A percentile compares a stretch with the other conserved stretches of the same genome.
phyloP scores from a whole-genome alignment of 192 early-diverging fungal genomes.

The Entomortierella chlamydospora region DNA sequence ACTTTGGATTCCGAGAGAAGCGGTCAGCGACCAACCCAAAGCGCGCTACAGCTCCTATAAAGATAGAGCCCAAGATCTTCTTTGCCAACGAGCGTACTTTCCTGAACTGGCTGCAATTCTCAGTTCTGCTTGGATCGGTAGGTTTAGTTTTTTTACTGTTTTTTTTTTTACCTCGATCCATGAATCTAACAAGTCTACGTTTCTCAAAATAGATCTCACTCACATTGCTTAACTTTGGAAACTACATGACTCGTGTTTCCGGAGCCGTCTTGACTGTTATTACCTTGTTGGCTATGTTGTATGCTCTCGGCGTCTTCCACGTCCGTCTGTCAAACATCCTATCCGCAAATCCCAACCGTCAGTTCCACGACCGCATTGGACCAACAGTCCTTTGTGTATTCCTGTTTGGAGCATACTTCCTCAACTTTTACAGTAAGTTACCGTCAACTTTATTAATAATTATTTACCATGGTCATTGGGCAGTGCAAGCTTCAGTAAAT shows the following conservation, averaged over 20 bases:
- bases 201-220: constrained; percentile 23
- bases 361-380: constrained; percentile 80
- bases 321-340: constrained; percentile 75
- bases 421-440: constrained; percentile 55
- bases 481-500: not conserved
- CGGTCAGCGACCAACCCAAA: constrained; percentile 38
- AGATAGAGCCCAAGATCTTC: constrained; percentile 88
- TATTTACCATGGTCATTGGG: too few species aligned
- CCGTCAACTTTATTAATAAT: too few species aligned
- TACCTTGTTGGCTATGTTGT: constrained; percentile 81
- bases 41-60: constrained; percentile 62
- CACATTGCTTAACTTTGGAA: constrained; percentile 83
- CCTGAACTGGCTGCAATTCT: constrained; percentile 84
- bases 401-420: constrained; percentile 62
- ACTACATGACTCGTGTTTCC: constrained; percentile 68
- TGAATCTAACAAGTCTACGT: not conserved
- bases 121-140: constrained; percentile 69
- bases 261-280: constrained; percentile 66
- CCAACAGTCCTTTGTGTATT: constrained; percentile 79
- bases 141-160: not conserved
- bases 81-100: constrained; percentile 92
- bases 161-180: constrained; percentile 1
- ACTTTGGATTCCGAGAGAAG: constrained; percentile 47
- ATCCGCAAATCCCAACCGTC: constrained; percentile 70
- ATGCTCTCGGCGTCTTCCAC: constrained; percentile 82